These are phyloP conservation scores for Cryptococcus neoformans DNA, from an alignment of 1,284 basidiomycete species.

Conservation along the genomic window DNA sequence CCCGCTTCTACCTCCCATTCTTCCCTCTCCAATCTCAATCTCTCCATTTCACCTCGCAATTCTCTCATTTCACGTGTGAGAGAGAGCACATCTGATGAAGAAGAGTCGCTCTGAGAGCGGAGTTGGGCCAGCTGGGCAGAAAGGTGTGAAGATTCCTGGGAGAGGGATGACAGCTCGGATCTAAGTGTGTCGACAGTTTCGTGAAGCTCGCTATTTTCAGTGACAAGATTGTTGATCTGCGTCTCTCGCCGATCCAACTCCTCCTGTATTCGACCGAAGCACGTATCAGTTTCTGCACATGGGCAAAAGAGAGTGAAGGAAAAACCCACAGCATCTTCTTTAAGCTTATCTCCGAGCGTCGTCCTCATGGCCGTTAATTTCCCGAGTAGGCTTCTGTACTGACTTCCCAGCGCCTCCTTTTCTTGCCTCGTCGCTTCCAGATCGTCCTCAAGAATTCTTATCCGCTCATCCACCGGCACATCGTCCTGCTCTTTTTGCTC, in stretches of 20 bases:
- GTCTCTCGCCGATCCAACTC: slow-evolving; percentile 89
- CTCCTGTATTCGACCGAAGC: slow-evolving; percentile 60
- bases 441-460: slow-evolving; percentile 44
- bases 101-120: slow-evolving; percentile 52
- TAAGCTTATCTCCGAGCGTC: slow-evolving; percentile 88
- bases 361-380: slow-evolving; percentile 92
- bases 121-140: slow-evolving; percentile 63
- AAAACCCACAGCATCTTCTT: slow-evolving; percentile 86
- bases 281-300: no score
- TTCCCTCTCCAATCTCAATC: slow-evolving; percentile 75
- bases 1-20: slow-evolving; percentile 79
- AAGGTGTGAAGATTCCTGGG: slow-evolving; percentile 67
- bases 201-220: slow-evolving; percentile 69
- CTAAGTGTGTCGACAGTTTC: slow-evolving; percentile 70
- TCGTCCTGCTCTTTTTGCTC: not conserved
- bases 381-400: slow-evolving; percentile 80
- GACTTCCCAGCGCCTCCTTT: slow-evolving; percentile 76
- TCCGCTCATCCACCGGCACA: slow-evolving; percentile 8
- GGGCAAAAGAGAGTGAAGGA: not conserved
- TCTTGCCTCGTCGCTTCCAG: slow-evolving; percentile 58
- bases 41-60: slow-evolving; percentile 75
- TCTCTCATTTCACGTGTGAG: slow-evolving; percentile 80
- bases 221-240: slow-evolving; percentile 68
- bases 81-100: slow-evolving; percentile 64
- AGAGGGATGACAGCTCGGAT: slow-evolving; percentile 68